phyloP scores from a whole-genome alignment of 768 basidiomycete species.

The Boletus fagicola region DNA sequence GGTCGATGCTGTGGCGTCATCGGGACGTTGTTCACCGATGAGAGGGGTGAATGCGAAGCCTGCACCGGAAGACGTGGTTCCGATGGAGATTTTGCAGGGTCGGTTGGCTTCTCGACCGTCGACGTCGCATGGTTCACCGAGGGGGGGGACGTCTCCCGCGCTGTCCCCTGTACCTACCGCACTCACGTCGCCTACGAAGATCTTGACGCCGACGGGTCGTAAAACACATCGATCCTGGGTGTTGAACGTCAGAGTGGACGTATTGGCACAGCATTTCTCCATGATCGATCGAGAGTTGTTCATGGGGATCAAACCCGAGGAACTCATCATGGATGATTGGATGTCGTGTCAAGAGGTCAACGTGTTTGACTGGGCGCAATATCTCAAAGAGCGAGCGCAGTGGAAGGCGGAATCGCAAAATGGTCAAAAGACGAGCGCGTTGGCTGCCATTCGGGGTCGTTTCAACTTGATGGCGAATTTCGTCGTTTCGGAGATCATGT shows the following conservation, averaged over 20 bases:
- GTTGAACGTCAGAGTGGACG: conserved; percentile 56
- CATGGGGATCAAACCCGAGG: conserved; percentile 82
- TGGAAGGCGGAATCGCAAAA: conserved; percentile 62
- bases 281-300: conserved; percentile 90
- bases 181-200: conserved; percentile 34
- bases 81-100: conserved; percentile 63
- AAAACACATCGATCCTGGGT: conserved; percentile 72
- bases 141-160: conserved; percentile 16
- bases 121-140: conserved; percentile 32
- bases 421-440: conserved; percentile 63
- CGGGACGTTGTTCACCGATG: conserved; percentile 29
- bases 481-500: conserved; percentile 73
- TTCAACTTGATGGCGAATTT: conserved; percentile 87
- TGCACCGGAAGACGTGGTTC: conserved; percentile 59
- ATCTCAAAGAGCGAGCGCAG: conserved; percentile 69
- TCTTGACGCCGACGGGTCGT: conserved; percentile 37
- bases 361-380: conserved; percentile 81
- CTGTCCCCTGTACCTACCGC: conserved; percentile 13
- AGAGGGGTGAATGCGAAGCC: conserved; percentile 45
- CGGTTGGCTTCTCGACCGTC: conserved; percentile 44
- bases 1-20: conserved; percentile 3
- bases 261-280: conserved; percentile 73
- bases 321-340: conserved; percentile 77
- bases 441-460: conserved; percentile 72
- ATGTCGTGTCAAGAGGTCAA: conserved; percentile 58